A percentile compares a stretch with the other conserved stretches of the same genome.
phyloP scores from a whole-genome alignment of 352 stramenopile genomes.

The Globisporangium radiosum region DNA sequence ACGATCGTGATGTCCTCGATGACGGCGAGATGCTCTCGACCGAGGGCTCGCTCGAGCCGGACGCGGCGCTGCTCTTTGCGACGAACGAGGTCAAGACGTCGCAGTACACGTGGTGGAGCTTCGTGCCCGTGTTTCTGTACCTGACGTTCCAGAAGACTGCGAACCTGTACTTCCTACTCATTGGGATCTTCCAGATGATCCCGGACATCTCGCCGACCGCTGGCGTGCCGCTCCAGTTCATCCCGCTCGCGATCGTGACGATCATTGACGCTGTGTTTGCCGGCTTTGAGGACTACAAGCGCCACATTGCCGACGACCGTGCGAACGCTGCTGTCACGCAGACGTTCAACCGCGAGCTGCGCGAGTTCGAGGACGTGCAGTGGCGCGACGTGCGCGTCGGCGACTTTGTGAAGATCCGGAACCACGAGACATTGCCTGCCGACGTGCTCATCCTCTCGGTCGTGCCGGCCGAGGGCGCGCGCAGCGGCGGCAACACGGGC shows the following conservation, averaged over 20 bases:
- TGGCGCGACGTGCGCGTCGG: constrained; percentile 81
- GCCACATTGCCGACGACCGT: constrained; percentile 66
- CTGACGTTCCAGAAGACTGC: constrained; percentile 85
- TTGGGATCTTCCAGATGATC: constrained; percentile 87
- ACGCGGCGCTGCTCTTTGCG: constrained; percentile 38
- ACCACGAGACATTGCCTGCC: constrained; percentile 75
- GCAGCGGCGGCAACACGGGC: constrained; percentile 55
- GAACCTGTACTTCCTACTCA: constrained; percentile 85
- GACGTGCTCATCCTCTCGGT: constrained; percentile 80
- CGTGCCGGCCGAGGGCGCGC: constrained; percentile 49
- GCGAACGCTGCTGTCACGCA: constrained; percentile 63
- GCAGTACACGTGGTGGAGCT: constrained; percentile 88
- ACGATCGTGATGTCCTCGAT: neutral
- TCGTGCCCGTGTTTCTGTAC: constrained; percentile 83
- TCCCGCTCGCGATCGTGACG: constrained; percentile 76
- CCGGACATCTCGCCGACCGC: constrained; percentile 73
- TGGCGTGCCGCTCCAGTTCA: constrained; percentile 76
- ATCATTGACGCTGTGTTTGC: constrained; percentile 82
- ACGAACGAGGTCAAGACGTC: constrained; percentile 83
- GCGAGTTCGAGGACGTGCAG: constrained; percentile 79
- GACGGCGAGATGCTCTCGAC: constrained; percentile 9
- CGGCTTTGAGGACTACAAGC: constrained; percentile 80
- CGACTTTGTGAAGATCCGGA: constrained; percentile 77
- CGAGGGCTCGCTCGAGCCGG: constrained; percentile 9
- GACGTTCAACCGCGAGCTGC: constrained; percentile 69